Evolutionary conservation across 345 rosid genomes (phyloP).

Genomic region (Stellera chamaejasme): DNA sequence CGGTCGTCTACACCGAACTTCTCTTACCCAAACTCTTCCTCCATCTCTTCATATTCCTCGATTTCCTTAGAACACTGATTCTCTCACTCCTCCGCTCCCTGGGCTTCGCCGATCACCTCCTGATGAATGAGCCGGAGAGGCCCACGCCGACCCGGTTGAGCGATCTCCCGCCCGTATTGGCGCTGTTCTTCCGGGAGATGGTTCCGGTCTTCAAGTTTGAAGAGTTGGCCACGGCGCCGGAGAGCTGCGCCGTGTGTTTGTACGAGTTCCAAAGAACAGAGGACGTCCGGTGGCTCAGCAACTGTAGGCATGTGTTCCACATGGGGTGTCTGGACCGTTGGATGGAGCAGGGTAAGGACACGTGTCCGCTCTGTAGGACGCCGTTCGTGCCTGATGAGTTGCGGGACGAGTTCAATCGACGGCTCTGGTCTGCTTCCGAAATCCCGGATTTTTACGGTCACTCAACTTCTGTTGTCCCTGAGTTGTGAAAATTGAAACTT

Average conservation of each 20-base stretch:
- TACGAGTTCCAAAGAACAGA: conserved; percentile 66
- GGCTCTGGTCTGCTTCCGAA: conserved; percentile 68
- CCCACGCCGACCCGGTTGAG: conserved; percentile 19
- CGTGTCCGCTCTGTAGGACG: conserved; percentile 87
- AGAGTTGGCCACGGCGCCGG: conserved; percentile 37
- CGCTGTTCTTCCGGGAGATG: conserved; percentile 71
- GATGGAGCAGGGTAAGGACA: conserved; percentile 87
- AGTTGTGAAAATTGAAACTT: conserved; percentile 12
- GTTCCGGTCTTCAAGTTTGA: conserved; percentile 61
- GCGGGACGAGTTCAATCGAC: conserved; percentile 76
- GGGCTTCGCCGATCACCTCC: conserved; percentile 79
- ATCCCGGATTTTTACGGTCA: conserved; percentile 51
- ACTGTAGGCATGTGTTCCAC: conserved; percentile 79
- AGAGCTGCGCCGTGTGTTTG: conserved; percentile 76
- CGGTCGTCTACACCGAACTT: conserved; percentile 70
- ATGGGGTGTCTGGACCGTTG: conserved; percentile 82
- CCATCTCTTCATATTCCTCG: conserved; percentile 53
- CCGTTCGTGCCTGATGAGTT: conserved; percentile 71
- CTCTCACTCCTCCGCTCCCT: conserved; percentile 39
- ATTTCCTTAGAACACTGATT: conserved; percentile 44
- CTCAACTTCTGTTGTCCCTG: conserved; percentile 36
- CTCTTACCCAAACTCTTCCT: conserved; percentile 65
- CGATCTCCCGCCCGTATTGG: conserved; percentile 46
- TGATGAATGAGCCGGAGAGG: conserved; percentile 53
- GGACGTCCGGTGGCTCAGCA: conserved; percentile 74